These are phyloP conservation scores for Acer negundo DNA, from an alignment of 345 rosid genomes.

Conservation along the genomic window DNA sequence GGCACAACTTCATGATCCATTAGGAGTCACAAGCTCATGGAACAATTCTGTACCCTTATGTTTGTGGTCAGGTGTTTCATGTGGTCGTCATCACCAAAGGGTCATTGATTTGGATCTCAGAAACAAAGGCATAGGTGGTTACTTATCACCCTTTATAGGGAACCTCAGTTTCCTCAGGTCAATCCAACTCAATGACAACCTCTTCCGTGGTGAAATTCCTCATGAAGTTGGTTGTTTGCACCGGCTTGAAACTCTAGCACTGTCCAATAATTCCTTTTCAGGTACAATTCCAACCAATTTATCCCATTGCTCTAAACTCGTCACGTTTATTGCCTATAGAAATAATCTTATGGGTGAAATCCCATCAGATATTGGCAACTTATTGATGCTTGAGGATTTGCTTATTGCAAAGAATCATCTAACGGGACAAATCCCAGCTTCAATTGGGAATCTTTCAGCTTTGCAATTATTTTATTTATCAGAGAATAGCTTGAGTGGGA, in stretches of 20 bases:
- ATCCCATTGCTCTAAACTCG: constrained; percentile 6
- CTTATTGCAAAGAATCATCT: neutral
- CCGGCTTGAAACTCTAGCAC: neutral
- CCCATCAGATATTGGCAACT: neutral
- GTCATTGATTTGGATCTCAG: no score
- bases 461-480: neutral
- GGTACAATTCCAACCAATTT: neutral
- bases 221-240: neutral
- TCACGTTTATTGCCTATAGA: neutral
- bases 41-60: no score
- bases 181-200: neutral
- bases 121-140: no score
- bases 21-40: no score
- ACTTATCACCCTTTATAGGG: no score
- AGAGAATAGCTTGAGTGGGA: neutral
- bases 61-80: no score
- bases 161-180: neutral
- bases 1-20: no score
- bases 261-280: constrained; percentile 3
- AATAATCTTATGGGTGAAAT: constrained; percentile 3
- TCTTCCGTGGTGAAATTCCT: constrained; percentile 1
- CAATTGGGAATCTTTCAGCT: no score
- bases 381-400: neutral
- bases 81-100: no score
- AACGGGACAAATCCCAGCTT: no score